Base-by-base conservation (phyloP, 2,329 filamentous ascomycete genomes). In the Hymenoscyphus repandus region DNA sequence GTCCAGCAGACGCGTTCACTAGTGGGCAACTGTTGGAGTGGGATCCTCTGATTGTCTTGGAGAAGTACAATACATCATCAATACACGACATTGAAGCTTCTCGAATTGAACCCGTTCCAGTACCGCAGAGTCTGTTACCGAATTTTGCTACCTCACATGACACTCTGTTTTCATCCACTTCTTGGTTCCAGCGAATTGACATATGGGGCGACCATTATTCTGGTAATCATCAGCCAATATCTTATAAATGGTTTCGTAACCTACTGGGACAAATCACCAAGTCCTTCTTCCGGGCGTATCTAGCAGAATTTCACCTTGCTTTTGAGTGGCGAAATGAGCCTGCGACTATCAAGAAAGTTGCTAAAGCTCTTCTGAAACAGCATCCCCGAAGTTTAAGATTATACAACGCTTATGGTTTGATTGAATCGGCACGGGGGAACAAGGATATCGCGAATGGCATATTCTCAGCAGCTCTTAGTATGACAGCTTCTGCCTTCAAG, bases 401-500 rank as follows among this genome's bases (percentile, higher is more conserved):
- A 0, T 96, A 95, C 68, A 86, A 90, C 58, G 81, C 83, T 0
- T 95, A 92, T 62, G 88, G 86, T 0, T 69, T 89, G 12, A 80
- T 90, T 3, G 88, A 95, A 66, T 75, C 70, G 57, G 71, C 73
- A 1, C 76, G 76, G 30, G 79, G 75, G 0, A 83, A 85, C 20
- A 58, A 64, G 1, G 73, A 79, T 0, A 71, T 80, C 42, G 83
- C 86, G 4, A 70, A 74, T 18, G 82, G 80, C 46, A 82, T 93
- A 0, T 78, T 92, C 60, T 66, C 74, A 1, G 85, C 85, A 1
- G 84, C 88, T 1, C 71, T 89, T n/a, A 72, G 72, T 2, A 79
- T 83, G 74, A 74, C 70, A 48, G 62, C 64, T n/a, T 68, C 62
- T 2, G 69, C 76, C 18, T 53, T 65, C 4, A 58, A 66, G 17